Base-by-base conservation (phyloP, 208 protist genomes). In the Crithidia sp. region DNA sequence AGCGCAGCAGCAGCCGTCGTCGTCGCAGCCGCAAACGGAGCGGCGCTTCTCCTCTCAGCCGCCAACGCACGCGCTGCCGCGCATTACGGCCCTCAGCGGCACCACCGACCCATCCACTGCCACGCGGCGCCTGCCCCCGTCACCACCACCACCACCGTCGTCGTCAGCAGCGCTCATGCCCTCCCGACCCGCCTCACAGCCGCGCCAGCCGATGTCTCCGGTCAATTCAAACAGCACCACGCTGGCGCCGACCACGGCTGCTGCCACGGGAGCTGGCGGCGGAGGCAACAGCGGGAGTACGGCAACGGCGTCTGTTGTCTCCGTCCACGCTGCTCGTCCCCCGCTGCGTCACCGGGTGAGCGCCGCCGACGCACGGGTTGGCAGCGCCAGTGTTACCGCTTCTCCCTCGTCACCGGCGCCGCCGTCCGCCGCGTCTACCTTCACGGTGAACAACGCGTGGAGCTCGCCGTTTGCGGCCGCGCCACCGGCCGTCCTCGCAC, bases 401-500 rank as follows among this genome's bases (percentile, higher is more conserved):
- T 5, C 49, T 7, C 2, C 13, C 37, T 12, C 62, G 14, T 4
- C 50, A 39, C 36, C 52, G 0, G 10, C 17, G 7, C 39, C 36
- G 50, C 50, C 5, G 58, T 41, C 5, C 52, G 44, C 55, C 17
- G 40, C 36, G 6, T 64, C 58, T 54, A n/a, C 41, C 19, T 63
- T 59, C 44, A 49, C 43, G 37, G 36, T 45, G 37, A 58, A 37
- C 28, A 71, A 59, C 17, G 67, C 53, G 61, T 70, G 74, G 67
- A 41, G 5, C 14, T 47, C 66, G 28, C 59, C 61, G 10, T 63
- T 63, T 16, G 9, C 41, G 28, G 28, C 67, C 4, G 7, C 17
- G 39, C 28, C 49, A 3, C 76, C 76, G 14, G 55, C 76, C 9
- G 41, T 76, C 41, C 76, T 76, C 57, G 65, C 61, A 8, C 76